A percentile compares a stretch with the other conserved stretches of the same genome.
Conservation (phyloP, 192 early-diverging fungal species). For the Rhizophlyctis rosea region DNA sequence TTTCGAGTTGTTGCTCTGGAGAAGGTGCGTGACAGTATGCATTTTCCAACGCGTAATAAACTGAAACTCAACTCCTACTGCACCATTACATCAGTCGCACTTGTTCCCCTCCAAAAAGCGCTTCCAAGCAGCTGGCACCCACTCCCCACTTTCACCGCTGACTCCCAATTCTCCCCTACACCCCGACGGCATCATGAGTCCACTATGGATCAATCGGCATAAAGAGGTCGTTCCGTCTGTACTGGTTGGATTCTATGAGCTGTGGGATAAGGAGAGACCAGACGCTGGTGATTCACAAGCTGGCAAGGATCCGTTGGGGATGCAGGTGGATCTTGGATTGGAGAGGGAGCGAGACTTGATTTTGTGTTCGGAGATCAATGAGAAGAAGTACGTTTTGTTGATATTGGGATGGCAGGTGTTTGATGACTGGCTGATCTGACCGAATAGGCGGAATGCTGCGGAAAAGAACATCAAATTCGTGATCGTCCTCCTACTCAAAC, state of each 20-base stretch:
- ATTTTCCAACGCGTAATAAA: neutral
- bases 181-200: slow-evolving; percentile 81
- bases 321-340: slow-evolving; percentile 44
- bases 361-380: slow-evolving; percentile 64
- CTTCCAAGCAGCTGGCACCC: slow-evolving; percentile 8
- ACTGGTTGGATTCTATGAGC: slow-evolving; percentile 66
- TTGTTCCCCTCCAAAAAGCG: neutral
- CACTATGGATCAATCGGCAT: slow-evolving; percentile 68
- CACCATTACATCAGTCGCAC: neutral
- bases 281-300: slow-evolving; percentile 38
- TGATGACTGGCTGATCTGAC: too few relatives aligned
- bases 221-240: slow-evolving; percentile 58
- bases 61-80: neutral
- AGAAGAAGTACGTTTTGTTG: slow-evolving; percentile 50
- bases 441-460: slow-evolving; percentile 56
- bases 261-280: slow-evolving; percentile 43
- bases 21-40: slow-evolving; percentile 24
- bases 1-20: slow-evolving; percentile 34
- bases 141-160: slow-evolving; percentile 68
- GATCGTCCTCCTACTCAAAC: slow-evolving; percentile 62
- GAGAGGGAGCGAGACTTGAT: slow-evolving; percentile 63
- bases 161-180: slow-evolving; percentile 65
- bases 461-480: slow-evolving; percentile 73
- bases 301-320: slow-evolving; percentile 35
- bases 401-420: too few relatives aligned